Base-by-base conservation (phyloP, 352 stramenopile species). In the Phytophthora melonis region DNA sequence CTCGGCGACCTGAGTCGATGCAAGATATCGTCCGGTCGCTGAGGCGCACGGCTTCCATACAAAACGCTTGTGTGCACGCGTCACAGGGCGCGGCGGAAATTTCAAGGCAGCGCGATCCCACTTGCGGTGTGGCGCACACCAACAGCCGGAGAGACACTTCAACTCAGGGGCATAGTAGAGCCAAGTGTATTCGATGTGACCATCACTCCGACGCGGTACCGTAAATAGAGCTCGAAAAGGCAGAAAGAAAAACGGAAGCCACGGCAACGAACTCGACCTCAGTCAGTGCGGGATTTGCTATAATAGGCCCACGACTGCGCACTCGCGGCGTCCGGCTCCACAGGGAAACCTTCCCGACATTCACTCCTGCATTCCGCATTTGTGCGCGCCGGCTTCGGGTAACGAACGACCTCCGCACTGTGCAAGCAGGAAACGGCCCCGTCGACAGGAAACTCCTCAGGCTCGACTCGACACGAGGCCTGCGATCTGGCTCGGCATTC, bases 351-450 rank as follows among this genome's bases (percentile, higher is more conserved):
- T 74, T 67, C 43, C 5, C 11, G 72, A 79, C 74, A 66, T 61
- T 75, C 74, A 78, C 66, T 78, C 74, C 49, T 63, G 63, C 61
- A 43, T 72, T 81, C 65, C 65, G 74, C 74, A 75, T 66, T 70
- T 69, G 53, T 63, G 30, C 41, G 43, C n/a, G 54, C 27, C 27
- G 2, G 4, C 27, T 32, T 32, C 27, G 27, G 34, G 34, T 41
- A 41, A 41, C 34, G 34, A 41, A 43, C 36, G 36, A 69, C 65
- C 58, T 71, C 65, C 62, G 61, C 70, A 75, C 58, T 75, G 27
- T 45, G 64, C 34, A 62, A 66, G 56, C 58, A 75, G 57, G 63
- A 74, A 76, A 78, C 70, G 65, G 58, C 50, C 25, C 10, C 13
- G 13, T 16, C 41, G 41, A 50, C 13, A n/a, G 36, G 66, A 78